A percentile compares a stretch with the other conserved stretches of the same genome.
Evolutionary conservation across 345 rosid genomes (phyloP).

Genomic region (Gossypium bickii): DNA sequence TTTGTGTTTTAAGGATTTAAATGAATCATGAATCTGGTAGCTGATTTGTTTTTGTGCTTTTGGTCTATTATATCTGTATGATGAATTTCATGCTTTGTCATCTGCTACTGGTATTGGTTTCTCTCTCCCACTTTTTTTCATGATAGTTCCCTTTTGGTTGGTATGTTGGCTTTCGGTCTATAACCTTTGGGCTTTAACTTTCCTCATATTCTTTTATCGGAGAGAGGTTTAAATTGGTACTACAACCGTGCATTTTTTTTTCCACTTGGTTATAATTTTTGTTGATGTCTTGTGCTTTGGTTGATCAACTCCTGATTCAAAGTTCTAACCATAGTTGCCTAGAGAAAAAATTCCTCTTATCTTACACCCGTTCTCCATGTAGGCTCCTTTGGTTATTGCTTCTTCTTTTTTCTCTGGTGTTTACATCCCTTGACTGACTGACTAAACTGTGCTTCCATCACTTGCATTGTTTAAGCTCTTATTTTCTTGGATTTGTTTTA

Average conservation of each 20-base stretch:
- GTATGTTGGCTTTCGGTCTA: background rate
- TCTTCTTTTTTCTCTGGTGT: background rate
- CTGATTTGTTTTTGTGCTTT: background rate
- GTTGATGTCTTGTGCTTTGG: no score
- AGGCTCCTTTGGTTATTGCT: background rate
- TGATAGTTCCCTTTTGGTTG: background rate
- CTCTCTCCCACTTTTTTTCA: background rate
- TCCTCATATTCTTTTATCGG: no score
- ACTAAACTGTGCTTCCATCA: background rate
- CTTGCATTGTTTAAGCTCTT: background rate
- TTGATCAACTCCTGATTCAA: no score
- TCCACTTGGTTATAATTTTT: no score
- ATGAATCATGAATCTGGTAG: slow-evolving; percentile 5
- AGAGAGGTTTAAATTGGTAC: no score
- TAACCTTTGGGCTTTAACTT: no score
- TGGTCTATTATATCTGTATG: background rate
- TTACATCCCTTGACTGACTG: background rate
- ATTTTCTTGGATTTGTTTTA: background rate
- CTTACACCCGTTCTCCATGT: background rate
- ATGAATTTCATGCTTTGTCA: background rate
- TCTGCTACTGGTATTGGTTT: background rate
- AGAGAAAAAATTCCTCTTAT: no score
- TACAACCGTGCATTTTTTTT: no score
- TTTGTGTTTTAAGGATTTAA: background rate
- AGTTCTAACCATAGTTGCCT: no score